Evolutionary conservation across 2,329 filamentous ascomycete species (phyloP).

Genomic region (Iodosphaeria phyllophila): DNA sequence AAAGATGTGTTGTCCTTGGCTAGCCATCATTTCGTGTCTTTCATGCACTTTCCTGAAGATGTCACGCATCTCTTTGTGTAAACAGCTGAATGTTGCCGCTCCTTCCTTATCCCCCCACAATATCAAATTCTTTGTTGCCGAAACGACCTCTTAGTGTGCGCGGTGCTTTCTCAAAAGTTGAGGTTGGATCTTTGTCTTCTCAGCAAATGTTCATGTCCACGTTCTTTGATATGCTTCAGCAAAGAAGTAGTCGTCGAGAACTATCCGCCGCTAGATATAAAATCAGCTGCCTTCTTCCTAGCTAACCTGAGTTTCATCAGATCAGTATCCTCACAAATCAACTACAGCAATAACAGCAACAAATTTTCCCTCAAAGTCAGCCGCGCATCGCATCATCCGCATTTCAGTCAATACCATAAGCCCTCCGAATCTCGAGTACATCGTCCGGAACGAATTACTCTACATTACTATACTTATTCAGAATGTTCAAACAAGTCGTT

Average conservation of each 20-base stretch:
- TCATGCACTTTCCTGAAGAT: not conserved
- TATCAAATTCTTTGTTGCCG: not conserved
- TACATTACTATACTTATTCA: slow-evolving; percentile 20
- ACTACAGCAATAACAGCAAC: slow-evolving; percentile 1
- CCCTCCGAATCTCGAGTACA: slow-evolving; percentile 9
- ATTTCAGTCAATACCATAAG: slow-evolving; percentile 7
- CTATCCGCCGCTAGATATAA: not conserved
- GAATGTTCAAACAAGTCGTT: slow-evolving; percentile 30
- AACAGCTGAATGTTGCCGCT: not conserved
- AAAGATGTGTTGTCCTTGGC: not conserved
- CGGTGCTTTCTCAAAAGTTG: too few relatives aligned
- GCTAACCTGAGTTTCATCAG: slow-evolving; percentile 1
- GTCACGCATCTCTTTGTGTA: not conserved
- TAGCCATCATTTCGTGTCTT: not conserved
- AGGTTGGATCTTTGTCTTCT: too few relatives aligned
- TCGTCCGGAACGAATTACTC: slow-evolving; percentile 23
- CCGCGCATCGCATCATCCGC: too few relatives aligned
- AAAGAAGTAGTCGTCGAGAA: too few relatives aligned
- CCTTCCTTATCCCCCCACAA: slow-evolving; percentile 1
- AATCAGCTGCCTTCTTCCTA: not conserved
- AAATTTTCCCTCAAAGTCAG: slow-evolving; percentile 6
- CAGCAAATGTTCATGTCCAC: too few relatives aligned
- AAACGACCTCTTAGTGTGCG: too few relatives aligned
- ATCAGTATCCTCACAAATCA: slow-evolving; percentile 4
- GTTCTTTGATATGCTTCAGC: too few relatives aligned